A percentile compares a stretch with the other conserved stretches of the same genome.
Evolutionary conservation across 306 rosid species (phyloP).

Genomic region (Castanea crenata): DNA sequence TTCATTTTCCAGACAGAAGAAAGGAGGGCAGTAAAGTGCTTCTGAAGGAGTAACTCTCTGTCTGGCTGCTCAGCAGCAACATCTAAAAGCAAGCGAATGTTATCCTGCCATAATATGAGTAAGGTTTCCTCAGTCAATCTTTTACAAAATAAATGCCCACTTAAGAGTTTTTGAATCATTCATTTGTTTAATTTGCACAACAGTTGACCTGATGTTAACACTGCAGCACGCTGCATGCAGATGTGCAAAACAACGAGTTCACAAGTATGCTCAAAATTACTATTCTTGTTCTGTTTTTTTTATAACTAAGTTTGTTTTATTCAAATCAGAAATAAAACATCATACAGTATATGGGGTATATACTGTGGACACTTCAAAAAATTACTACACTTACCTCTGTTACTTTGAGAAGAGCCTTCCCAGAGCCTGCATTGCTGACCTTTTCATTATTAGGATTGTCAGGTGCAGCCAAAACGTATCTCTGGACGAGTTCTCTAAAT

Average conservation of each 20-base stretch:
- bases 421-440: slow-evolving; percentile 63
- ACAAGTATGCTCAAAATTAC: slow-evolving; percentile 14
- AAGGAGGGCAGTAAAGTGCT: slow-evolving; percentile 81
- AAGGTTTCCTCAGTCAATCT: neutral
- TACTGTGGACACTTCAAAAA: neutral
- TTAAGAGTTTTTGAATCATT: neutral
- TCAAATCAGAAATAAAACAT: too few species aligned
- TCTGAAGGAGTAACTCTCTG: slow-evolving; percentile 78
- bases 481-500: slow-evolving; percentile 85
- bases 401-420: slow-evolving; percentile 91
- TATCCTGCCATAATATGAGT: slow-evolving; percentile 60
- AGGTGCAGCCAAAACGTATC: slow-evolving; percentile 53
- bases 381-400: slow-evolving; percentile 67
- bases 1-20: slow-evolving; percentile 70
- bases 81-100: slow-evolving; percentile 66
- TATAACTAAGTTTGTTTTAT: too few species aligned
- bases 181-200: neutral
- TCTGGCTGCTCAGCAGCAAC: slow-evolving; percentile 83
- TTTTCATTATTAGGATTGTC: slow-evolving; percentile 77
- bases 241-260: slow-evolving; percentile 4
- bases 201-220: neutral
- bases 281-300: neutral
- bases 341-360: too few species aligned
- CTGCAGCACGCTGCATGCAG: slow-evolving; percentile 5
- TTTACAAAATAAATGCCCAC: neutral